Percentiles rank a stretch among this genome's conserved stretches.
These are phyloP conservation scores for Suillus luteus DNA, from an alignment of 768 basidiomycete genomes.

Conservation along the genomic window DNA sequence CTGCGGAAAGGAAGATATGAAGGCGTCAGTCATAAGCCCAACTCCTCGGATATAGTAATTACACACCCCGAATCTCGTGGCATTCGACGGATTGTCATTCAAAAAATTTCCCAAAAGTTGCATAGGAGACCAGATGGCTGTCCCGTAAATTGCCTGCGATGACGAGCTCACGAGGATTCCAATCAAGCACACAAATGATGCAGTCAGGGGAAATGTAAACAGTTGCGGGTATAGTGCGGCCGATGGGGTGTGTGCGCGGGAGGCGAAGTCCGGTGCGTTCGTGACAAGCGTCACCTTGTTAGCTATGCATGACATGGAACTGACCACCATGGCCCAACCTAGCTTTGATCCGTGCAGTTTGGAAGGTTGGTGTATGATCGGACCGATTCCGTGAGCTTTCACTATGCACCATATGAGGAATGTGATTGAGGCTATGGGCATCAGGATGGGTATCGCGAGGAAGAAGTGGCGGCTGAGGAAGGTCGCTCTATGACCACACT, in stretches of 20 bases:
- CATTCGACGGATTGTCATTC: constrained; percentile 58
- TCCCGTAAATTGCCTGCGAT: constrained; percentile 72
- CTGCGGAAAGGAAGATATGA: constrained; percentile 29
- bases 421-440: constrained; percentile 64
- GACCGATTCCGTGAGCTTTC: constrained; percentile 76
- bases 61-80: constrained; percentile 67
- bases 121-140: constrained; percentile 78
- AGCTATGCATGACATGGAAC: constrained; percentile 76
- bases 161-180: constrained; percentile 84
- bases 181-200: constrained; percentile 74
- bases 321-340: constrained; percentile 74
- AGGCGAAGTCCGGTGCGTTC: constrained; percentile 81
- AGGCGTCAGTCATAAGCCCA: constrained; percentile 17
- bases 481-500: constrained; percentile 11
- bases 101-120: constrained; percentile 70
- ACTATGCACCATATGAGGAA: constrained; percentile 81
- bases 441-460: constrained; percentile 73
- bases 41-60: not conserved
- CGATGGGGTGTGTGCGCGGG: constrained; percentile 53
- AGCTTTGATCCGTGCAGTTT: constrained; percentile 67
- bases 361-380: constrained; percentile 66
- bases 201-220: constrained; percentile 71
- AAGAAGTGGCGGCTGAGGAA: constrained; percentile 69
- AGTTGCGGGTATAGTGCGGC: constrained; percentile 69
- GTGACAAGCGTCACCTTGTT: constrained; percentile 80